A percentile compares a stretch with the other conserved stretches of the same genome.
Evolutionary conservation across 345 rosid species (phyloP).

Genomic region (Ceriops decandra): DNA sequence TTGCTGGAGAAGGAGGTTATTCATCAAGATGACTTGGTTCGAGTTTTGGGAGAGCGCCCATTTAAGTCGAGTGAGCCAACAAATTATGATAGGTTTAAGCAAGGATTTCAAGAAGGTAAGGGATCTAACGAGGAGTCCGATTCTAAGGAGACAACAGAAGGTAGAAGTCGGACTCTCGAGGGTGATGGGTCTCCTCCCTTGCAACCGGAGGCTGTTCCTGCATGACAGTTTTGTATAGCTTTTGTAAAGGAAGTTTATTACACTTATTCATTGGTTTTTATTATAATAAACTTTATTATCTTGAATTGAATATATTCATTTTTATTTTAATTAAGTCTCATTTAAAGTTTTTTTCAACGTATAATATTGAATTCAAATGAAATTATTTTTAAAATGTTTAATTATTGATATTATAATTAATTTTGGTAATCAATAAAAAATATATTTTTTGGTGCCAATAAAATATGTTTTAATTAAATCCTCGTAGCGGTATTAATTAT

Average conservation of each 20-base stretch:
- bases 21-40: constrained; percentile 69
- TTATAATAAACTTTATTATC: no score
- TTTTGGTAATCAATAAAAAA: no score
- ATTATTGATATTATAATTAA: neutral
- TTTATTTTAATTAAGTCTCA: no score
- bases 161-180: constrained; percentile 29
- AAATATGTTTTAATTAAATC: no score
- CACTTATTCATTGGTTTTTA: neutral
- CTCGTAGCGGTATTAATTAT: no score
- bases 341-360: no score
- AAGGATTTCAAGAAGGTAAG: constrained; percentile 54
- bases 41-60: constrained; percentile 81
- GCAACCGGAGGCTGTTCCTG: constrained; percentile 67
- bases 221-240: constrained; percentile 14
- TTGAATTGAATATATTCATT: no score
- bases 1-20: constrained; percentile 83
- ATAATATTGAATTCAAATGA: no score
- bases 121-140: neutral
- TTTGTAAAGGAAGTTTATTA: neutral
- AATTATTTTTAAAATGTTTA: no score
- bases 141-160: constrained; percentile 24
- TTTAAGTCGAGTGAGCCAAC: constrained; percentile 60
- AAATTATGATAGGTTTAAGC: constrained; percentile 72
- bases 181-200: constrained; percentile 54
- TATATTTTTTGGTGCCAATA: no score